Percentiles rank a stretch among this genome's conserved stretches.
Evolutionary conservation across 2,329 filamentous ascomycete genomes (phyloP).

Genomic region (Pseudopithomyces maydicus): DNA sequence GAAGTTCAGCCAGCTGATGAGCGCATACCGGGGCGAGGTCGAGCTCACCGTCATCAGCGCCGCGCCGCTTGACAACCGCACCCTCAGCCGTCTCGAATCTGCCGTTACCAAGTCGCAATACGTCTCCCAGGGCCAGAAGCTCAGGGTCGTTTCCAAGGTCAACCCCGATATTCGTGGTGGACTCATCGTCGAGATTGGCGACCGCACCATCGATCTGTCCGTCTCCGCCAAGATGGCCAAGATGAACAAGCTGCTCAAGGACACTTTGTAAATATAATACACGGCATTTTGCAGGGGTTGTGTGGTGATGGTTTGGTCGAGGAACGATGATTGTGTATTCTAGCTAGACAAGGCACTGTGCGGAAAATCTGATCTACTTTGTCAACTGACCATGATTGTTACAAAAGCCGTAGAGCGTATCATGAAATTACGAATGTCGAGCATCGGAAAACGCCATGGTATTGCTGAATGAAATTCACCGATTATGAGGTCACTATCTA

Average conservation of each 20-base stretch:
- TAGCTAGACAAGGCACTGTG: constrained; percentile 32
- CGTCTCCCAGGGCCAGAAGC: constrained; percentile 90
- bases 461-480: background rate
- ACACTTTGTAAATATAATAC: constrained; percentile 80
- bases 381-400: background rate
- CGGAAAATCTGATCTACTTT: constrained; percentile 31
- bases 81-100: constrained; percentile 81
- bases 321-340: constrained; percentile 38
- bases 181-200: constrained; percentile 92
- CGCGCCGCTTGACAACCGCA: constrained; percentile 85
- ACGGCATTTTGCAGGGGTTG: constrained; percentile 14
- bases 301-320: background rate
- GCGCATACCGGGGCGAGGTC: constrained; percentile 87
- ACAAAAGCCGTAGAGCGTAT: background rate
- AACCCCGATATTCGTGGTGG: constrained; percentile 94
- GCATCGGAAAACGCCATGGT: too few species aligned
- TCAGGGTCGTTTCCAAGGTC: constrained; percentile 95
- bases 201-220: constrained; percentile 97
- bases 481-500: background rate
- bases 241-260: constrained; percentile 99
- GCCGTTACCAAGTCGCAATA: constrained; percentile 89
- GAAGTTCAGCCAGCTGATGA: constrained; percentile 88
- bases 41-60: constrained; percentile 92
- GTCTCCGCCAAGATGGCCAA: constrained; percentile 93
- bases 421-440: background rate